These are phyloP conservation scores for Xerocomus brunneocitrinus DNA, from an alignment of 768 basidiomycete species.

Conservation along the genomic window DNA sequence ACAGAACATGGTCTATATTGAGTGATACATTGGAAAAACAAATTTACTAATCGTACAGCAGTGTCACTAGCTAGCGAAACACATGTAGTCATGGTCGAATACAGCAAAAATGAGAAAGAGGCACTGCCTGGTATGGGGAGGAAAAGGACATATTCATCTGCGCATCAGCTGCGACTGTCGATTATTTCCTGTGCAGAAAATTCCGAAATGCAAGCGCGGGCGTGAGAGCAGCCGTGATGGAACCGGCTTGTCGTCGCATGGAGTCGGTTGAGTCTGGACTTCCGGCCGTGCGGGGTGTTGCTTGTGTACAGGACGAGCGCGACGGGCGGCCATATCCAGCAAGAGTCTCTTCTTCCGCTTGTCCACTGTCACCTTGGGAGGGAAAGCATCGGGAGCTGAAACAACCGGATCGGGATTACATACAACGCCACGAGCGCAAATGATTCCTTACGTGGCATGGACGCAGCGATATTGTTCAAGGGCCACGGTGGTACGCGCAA, in stretches of 20 bases:
- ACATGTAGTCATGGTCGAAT: conserved; percentile 4
- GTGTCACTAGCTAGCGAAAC: conserved; percentile 1
- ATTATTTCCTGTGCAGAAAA: conserved; percentile 35
- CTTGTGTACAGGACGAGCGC: conserved; percentile 26
- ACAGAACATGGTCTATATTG: neutral
- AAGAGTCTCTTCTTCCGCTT: conserved; percentile 13
- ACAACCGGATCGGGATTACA: conserved; percentile 9
- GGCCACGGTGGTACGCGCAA: conserved; percentile 24
- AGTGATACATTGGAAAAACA: conserved; percentile 6
- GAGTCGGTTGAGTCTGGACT: conserved; percentile 2
- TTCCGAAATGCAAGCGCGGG: conserved; percentile 30
- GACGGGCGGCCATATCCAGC: conserved; percentile 6
- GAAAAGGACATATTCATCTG: conserved; percentile 4
- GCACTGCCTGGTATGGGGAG: neutral
- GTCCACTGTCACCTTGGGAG: conserved; percentile 16
- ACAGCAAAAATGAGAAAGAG: conserved; percentile 1
- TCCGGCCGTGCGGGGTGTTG: conserved; percentile 17
- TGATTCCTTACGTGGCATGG: conserved; percentile 37
- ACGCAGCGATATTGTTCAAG: conserved; percentile 18
- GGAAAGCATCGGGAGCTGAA: conserved; percentile 38
- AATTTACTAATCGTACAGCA: conserved; percentile 10
- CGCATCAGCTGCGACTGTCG: conserved; percentile 9
- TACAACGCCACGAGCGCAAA: neutral
- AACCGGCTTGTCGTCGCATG: conserved; percentile 5
- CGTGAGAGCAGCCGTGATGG: conserved; percentile 12